A percentile compares a stretch with the other conserved stretches of the same genome.
Conservation (phyloP, 1,284 basidiomycete species). For the Ceratobasidium papillatum region DNA sequence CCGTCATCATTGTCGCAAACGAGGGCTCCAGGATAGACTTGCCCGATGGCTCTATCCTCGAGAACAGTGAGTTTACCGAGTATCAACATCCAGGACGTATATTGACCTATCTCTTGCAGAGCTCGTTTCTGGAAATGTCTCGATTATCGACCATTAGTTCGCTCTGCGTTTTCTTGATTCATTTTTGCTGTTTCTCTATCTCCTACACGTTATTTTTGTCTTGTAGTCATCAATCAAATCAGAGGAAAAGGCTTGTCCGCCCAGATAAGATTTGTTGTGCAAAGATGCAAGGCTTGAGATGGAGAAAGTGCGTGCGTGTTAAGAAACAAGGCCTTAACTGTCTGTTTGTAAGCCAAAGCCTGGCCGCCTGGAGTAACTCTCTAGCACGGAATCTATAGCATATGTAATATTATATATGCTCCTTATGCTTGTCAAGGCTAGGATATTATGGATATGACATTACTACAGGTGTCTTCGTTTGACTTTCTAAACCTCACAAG, state of each 20-base stretch:
- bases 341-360: no score
- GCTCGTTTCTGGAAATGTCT: conserved; percentile 63
- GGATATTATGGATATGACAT: no score
- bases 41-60: conserved; percentile 93
- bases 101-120: conserved; percentile 46
- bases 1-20: conserved; percentile 89
- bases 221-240: conserved; percentile 16
- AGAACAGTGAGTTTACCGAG: conserved; percentile 72
- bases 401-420: no score
- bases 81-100: background rate
- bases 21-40: conserved; percentile 96
- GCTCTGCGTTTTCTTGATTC: background rate
- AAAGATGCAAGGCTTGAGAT: no score
- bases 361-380: no score
- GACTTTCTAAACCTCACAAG: no score
- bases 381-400: no score
- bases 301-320: no score
- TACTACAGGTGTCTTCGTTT: no score
- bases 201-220: background rate
- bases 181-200: background rate
- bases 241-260: background rate
- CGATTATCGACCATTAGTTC: conserved; percentile 61
- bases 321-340: no score
- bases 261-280: background rate
- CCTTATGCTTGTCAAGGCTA: no score